Evolutionary conservation across 1,284 basidiomycete genomes (phyloP).

Genomic region (Agaricales sp.): DNA sequence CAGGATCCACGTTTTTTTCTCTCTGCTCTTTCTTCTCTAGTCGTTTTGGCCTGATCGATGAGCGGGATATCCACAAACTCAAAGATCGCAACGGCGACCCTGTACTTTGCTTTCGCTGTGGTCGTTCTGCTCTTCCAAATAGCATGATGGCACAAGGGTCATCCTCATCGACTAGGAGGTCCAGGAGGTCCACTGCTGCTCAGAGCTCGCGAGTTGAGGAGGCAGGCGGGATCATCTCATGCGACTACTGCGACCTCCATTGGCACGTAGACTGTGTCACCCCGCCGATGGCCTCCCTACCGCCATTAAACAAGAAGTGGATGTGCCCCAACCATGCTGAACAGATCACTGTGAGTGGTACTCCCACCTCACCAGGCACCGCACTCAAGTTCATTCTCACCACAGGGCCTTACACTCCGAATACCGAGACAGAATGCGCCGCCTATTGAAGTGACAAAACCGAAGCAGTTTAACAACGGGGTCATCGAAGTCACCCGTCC

Average conservation of each 20-base stretch:
- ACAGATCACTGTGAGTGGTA: slow-evolving; percentile 51
- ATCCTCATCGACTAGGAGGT: slow-evolving; percentile 23
- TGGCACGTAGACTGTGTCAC: slow-evolving; percentile 97
- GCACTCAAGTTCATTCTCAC: not conserved
- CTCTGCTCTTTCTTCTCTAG: slow-evolving; percentile 27
- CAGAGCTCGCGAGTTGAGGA: slow-evolving; percentile 33
- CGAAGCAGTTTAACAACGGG: slow-evolving; percentile 79
- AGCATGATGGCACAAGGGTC: slow-evolving; percentile 38
- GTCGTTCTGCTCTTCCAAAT: slow-evolving; percentile 62
- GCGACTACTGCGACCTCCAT: slow-evolving; percentile 91
- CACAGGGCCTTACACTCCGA: slow-evolving; percentile 64
- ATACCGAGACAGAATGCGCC: slow-evolving; percentile 61
- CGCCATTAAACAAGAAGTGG: slow-evolving; percentile 87
- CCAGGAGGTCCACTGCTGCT: slow-evolving; percentile 17
- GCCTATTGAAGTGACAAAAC: slow-evolving; percentile 61
- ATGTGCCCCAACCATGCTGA: slow-evolving; percentile 98
- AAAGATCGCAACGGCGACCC: slow-evolving; percentile 78
- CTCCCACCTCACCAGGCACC: not conserved
- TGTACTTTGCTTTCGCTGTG: slow-evolving; percentile 86
- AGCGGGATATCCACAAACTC: slow-evolving; percentile 82
- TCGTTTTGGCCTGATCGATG: slow-evolving; percentile 82
- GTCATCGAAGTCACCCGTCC: slow-evolving; percentile 82
- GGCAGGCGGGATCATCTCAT: slow-evolving; percentile 76
- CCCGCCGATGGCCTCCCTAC: slow-evolving; percentile 83
- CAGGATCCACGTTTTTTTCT: slow-evolving; percentile 9